Base-by-base conservation (phyloP, 1,284 basidiomycete species). In the Ustilago bromivora region DNA sequence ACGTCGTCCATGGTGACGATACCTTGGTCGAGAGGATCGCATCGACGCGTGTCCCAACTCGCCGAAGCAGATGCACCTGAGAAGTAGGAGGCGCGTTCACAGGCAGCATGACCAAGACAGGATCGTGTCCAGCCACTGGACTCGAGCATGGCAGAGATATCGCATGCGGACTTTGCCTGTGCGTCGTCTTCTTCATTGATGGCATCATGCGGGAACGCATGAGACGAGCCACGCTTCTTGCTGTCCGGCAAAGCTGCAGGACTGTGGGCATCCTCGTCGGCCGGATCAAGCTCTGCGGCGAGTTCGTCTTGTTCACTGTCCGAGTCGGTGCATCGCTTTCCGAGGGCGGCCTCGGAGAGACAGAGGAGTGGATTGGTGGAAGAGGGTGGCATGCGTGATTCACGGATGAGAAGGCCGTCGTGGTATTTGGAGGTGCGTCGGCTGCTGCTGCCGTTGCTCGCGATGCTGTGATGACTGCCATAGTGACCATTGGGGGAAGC, bases 81-180 rank as follows among this genome's bases (percentile, higher is more conserved):
- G 36, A 76, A 76, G 73, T 76, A 76, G 13, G 73, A 76, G n/a
- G 73, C 73, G 13, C 73, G 68, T 35, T 76, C 73, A 53, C 73
- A 76, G 12, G 73, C 73, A 28, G 73, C 73, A 49, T 76, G 64
- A 10, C 57, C 68, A 2, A 76, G 64, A 46, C 73, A 76, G 10
- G 68, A 71, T 41, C 68, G 68, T 5, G 68, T 61, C 73, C 73
- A 76, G 10, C 73, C 73, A 32, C 54, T 68, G 40, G 11, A 57
- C 35, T 76, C 73, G 32, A 76, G 64, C 73, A 76, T 71, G 7
- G 58, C 64, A 13, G 68, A 28, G 31, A 76, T 76, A 36, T 71
- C 73, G 51, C 69, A 61, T 10, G 65, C 68, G 12, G 68, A 76
- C 31, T 62, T 61, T 23, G 64, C 51, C 52, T 71, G 68, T 5